phyloP scores from a whole-genome alignment of 257 asterid species.

The Euphrasia confusa region DNA sequence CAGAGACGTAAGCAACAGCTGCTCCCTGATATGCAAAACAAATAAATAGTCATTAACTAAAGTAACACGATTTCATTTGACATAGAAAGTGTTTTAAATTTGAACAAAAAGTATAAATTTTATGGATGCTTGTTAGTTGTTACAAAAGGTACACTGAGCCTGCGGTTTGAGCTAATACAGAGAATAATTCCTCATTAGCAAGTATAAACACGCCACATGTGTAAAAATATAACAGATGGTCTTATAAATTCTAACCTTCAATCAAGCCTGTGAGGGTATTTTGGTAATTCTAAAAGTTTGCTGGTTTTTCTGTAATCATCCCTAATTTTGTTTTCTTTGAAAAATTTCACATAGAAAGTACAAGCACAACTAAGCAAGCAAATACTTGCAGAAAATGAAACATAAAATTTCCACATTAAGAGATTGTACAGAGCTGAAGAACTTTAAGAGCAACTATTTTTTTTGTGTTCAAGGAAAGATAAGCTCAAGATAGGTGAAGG shows the following conservation, averaged over 20 bases:
- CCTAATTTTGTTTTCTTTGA: background rate
- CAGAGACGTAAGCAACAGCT: conserved; percentile 88
- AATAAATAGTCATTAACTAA: background rate
- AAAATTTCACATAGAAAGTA: background rate
- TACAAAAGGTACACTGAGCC: too few species aligned
- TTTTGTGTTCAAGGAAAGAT: background rate
- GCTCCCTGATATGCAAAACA: conserved; percentile 61
- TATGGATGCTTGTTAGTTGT: too few species aligned
- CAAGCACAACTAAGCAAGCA: background rate
- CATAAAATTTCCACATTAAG: background rate
- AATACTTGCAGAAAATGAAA: background rate
- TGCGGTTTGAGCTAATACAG: too few species aligned
- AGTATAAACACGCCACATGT: too few species aligned
- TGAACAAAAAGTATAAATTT: background rate
- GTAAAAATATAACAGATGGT: too few species aligned
- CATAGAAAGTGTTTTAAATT: background rate
- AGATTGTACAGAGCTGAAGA: background rate
- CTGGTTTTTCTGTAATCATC: background rate
- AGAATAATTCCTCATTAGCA: too few species aligned
- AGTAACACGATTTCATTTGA: background rate
- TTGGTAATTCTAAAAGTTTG: too few species aligned
- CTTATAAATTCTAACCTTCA: too few species aligned
- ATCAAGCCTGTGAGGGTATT: too few species aligned
- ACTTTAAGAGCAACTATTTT: background rate
- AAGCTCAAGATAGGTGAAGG: conserved; percentile 12